These are phyloP conservation scores for Phalaenopsis aphrodite DNA, from an alignment of 106 monocot genomes.

Conservation along the genomic window DNA sequence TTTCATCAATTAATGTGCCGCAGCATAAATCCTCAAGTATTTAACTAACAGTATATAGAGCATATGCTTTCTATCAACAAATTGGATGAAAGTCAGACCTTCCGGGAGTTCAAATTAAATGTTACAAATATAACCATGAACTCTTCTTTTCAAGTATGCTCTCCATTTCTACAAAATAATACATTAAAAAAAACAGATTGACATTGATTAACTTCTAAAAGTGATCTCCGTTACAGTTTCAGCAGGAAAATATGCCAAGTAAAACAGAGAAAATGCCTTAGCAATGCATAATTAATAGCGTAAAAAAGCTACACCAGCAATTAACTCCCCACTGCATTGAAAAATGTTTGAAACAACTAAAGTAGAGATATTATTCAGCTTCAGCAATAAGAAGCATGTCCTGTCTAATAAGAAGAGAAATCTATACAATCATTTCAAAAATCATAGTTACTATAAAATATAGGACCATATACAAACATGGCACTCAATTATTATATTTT, in stretches of 20 bases:
- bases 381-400: too few relatives aligned
- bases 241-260: neutral
- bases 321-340: too few relatives aligned
- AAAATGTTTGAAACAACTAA: too few relatives aligned
- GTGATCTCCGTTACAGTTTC: neutral
- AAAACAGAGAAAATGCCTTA: neutral
- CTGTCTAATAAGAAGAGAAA: too few relatives aligned
- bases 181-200: neutral
- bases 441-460: too few relatives aligned
- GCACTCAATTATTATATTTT: too few relatives aligned
- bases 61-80: conserved; percentile 6
- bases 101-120: neutral
- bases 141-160: neutral
- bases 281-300: neutral
- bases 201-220: neutral
- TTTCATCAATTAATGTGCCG: conserved; percentile 67
- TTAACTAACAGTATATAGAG: conserved; percentile 20
- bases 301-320: neutral
- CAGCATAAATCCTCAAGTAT: conserved; percentile 68
- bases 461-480: too few relatives aligned
- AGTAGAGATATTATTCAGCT: too few relatives aligned
- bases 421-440: too few relatives aligned
- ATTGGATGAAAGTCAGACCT: conserved; percentile 8
- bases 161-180: neutral
- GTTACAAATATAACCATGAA: neutral